Base-by-base conservation (phyloP, 345 rosid genomes). In the Gossypium australe region DNA sequence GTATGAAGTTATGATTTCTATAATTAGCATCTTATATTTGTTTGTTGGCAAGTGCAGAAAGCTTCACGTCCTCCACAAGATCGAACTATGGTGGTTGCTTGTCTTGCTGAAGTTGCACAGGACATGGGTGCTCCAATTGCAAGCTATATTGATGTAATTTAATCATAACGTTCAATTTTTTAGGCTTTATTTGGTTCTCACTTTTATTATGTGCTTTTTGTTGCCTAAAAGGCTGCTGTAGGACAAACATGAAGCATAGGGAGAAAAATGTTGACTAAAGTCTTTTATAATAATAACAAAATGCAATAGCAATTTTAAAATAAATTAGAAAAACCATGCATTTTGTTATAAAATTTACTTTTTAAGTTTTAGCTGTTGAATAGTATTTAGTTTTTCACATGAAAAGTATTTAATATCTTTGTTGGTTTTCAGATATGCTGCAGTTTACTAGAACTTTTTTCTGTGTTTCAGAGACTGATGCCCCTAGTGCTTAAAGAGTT, bases 71-170 rank as follows among this genome's bases (percentile, higher is more conserved):
- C 99, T 83, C 88, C 85, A 7, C 98, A 85, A 77, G 99, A 92
- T 82, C 85, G 94, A 78, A 92, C 99, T 53, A 93, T 93, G 99
- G 98, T 93, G 77, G 99, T 93, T 73, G 99, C 98, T 69, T 84
- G 90, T 82, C 95, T 96, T 80, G 98, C 98, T 72, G 98, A 96
- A 85, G 97, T 96, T 85, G 98, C 99, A 79, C 99, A 90, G 87
- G 87, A 92, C 78, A 92, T 93, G 98, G 99, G 99, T 77, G 82
- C 93, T 76, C 99, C 97, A 64, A 90, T 96, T 80, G 85, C 94
- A 9, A 83, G 86, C 80, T 93, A 93, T 82, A 86, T 93, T 73
- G 98, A 96, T 86, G 99, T 96, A 84, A 85, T 77, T 79, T 11
- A 71, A 67, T 76, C 53, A 62, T 55, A 68, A 72, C 34, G 67